Evolutionary conservation across 257 asterid genomes (phyloP), one percentile per base, ranked within the genome.

Genomic region (Coffea eugenioides): DNA sequence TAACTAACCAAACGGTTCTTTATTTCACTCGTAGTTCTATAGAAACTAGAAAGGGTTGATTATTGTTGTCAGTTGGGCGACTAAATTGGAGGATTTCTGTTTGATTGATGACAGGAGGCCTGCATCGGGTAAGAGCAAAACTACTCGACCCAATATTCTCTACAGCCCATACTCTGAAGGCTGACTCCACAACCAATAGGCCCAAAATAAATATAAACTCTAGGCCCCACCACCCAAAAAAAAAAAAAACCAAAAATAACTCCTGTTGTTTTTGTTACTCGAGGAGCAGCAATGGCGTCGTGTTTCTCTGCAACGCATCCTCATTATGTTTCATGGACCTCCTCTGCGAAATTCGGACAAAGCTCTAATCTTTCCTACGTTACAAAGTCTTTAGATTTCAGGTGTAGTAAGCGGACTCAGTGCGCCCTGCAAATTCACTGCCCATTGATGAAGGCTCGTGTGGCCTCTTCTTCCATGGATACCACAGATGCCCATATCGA

Each of bases 241-340:
- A 39, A 39, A 39, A 39, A 39, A 39, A 39, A 27, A 36, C 12
- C 4, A 2, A 45, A 45, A 16, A 56, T 9, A 0, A 4, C 4
- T 64, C 78, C 43, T 4, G 3, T 4, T 39, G 43, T 39, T 39
- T 39, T 2, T 39, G 43, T 39, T 39, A 39, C 43, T 39, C 43
- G 43, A 16, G 87, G 52, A 27, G 6, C 52, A 48, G 78, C 80
- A 45, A 89, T 88, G 97, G 91, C 91, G 86, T 9, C 34, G 41
- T 85, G 67, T 81, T 90, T 83, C 70, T 83, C 84, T 81, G 86
- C 85, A 72, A 75, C 85, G 77, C 92, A 80, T 80, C 75, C 80
- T 80, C 84, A 65, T 71, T 79, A 77, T 75, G 72, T 80, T 34
- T 82, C 90, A 39, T 85, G 89, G 87, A 76, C 86, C 75, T 69